A percentile compares a stretch with the other conserved stretches of the same genome.
Evolutionary conservation across 805 yeast species (phyloP).

Genomic region (Ogataea saltuana): DNA sequence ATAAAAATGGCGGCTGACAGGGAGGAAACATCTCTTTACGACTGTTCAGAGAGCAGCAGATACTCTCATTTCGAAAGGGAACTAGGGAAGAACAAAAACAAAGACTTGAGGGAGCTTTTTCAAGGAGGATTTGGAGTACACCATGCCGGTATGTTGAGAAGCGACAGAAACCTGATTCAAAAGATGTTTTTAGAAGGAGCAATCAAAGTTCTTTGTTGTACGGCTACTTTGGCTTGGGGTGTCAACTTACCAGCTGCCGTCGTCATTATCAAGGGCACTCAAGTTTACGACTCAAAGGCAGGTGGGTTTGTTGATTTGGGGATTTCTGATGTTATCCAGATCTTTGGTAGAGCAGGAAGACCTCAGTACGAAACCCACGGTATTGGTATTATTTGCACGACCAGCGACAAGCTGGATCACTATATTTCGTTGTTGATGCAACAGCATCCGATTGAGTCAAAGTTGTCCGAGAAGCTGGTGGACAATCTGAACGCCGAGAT

Average conservation of each 20-base stretch:
- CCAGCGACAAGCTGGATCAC: slow-evolving; percentile 78
- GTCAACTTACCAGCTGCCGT: slow-evolving; percentile 98
- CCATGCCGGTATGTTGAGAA: slow-evolving; percentile 94
- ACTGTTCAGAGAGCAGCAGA: slow-evolving; percentile 47
- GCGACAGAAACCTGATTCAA: slow-evolving; percentile 88
- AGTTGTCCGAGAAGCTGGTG: slow-evolving; percentile 70
- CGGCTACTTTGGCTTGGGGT: slow-evolving; percentile 99
- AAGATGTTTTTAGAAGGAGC: slow-evolving; percentile 84
- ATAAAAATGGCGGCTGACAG: slow-evolving; percentile 65
- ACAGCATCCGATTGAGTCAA: slow-evolving; percentile 95
- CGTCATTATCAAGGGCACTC: slow-evolving; percentile 95
- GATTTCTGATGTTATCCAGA: slow-evolving; percentile 94
- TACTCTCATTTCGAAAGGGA: slow-evolving; percentile 59
- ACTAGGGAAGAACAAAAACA: slow-evolving; percentile 67
- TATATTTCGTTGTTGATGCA: slow-evolving; percentile 87
- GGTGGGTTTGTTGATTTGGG: slow-evolving; percentile 96
- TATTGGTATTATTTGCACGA: slow-evolving; percentile 87
- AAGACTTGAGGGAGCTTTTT: slow-evolving; percentile 79
- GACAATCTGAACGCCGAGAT: slow-evolving; percentile 97
- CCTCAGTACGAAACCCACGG: slow-evolving; percentile 94
- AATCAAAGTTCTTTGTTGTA: slow-evolving; percentile 87
- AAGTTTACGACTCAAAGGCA: slow-evolving; percentile 87
- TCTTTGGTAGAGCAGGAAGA: slow-evolving; percentile 99
- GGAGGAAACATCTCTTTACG: slow-evolving; percentile 59
- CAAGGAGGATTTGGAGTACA: slow-evolving; percentile 86